Evolutionary conservation across 257 asterid genomes (phyloP), one percentile per base, ranked within the genome.

Genomic region (Rhazya stricta): DNA sequence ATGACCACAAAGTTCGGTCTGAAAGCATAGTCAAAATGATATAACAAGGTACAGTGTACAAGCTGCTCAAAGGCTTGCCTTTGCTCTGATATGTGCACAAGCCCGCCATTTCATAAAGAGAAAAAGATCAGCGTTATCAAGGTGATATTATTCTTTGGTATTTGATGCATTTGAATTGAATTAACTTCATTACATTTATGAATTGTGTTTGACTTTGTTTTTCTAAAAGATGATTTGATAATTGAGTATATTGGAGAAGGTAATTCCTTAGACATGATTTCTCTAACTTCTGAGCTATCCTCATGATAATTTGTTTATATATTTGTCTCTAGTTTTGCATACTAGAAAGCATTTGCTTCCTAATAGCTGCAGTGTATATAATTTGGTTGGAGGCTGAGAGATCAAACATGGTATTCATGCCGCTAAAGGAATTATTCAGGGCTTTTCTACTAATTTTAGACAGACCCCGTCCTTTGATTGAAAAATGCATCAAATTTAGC

Each of bases 201-300:
- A 32, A n/a, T 16, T 10, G 71, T 37, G 5, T 66, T 66, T 37
- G 50, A 37, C 32, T n/a, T 66, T 57, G 58, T 61, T 72, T 42
- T 60, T 56, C 41, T 57, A n/a, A 89, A 88, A 84, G 92, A 89
- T 75, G 97, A 90, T 39, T 94, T 94, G 80, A 80, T 94, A 51
- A 84, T 92, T 18, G 98, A 94, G 81, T 94, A 94, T 77, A 91
- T 94, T 29, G 98, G 98, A 77, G 98, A 94, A 92, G 98, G 98
- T 92, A 90, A 78, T 41, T 73, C 25, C 12, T 74, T 71, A 60
- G 45, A 75, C 46, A 9, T 39, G 9, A 9, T 43, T 74, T 53
- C n/a, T n/a, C n/a, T n/a, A n/a, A n/a, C n/a, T n/a, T n/a, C 27
- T 30, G 1, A 30, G 30, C 54, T 23, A 27, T 46, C 75, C 76